A percentile compares a stretch with the other conserved stretches of the same genome.
These are phyloP conservation scores for Lipomyces anomalus DNA, from an alignment of 805 yeast genomes.

Conservation along the genomic window DNA sequence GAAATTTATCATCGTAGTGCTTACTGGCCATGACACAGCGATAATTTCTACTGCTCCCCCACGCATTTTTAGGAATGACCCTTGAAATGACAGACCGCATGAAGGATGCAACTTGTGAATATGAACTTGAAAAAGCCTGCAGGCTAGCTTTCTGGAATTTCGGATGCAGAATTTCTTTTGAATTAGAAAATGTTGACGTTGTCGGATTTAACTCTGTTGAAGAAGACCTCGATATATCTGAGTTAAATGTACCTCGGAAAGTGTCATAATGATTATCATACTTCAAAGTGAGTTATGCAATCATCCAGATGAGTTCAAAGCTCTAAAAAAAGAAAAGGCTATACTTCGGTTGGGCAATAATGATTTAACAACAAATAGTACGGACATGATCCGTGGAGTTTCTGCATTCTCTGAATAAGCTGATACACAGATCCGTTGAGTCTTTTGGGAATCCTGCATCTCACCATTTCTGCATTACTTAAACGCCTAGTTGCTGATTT, in stretches of 20 bases:
- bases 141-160: too few species aligned
- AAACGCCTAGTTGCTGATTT: too few species aligned
- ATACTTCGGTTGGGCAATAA: too few species aligned
- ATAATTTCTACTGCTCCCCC: constrained; percentile 7
- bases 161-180: too few species aligned
- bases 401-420: background rate
- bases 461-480: background rate
- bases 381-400: background rate
- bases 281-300: too few species aligned
- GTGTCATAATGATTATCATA: too few species aligned
- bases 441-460: background rate
- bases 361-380: background rate
- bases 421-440: background rate
- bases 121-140: background rate
- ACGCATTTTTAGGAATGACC: constrained; percentile 8
- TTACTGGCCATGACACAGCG: constrained; percentile 2
- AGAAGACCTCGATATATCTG: too few species aligned
- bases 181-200: too few species aligned
- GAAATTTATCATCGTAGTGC: background rate
- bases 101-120: constrained; percentile 9
- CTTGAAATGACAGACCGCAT: constrained; percentile 3
- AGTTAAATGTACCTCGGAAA: too few species aligned
- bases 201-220: too few species aligned
- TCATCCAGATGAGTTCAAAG: too few species aligned
- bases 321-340: too few species aligned